Evolutionary conservation across 768 basidiomycete species (phyloP), one percentile per base, ranked within the genome.

Genomic region (Ephemerocybe angulata): DNA sequence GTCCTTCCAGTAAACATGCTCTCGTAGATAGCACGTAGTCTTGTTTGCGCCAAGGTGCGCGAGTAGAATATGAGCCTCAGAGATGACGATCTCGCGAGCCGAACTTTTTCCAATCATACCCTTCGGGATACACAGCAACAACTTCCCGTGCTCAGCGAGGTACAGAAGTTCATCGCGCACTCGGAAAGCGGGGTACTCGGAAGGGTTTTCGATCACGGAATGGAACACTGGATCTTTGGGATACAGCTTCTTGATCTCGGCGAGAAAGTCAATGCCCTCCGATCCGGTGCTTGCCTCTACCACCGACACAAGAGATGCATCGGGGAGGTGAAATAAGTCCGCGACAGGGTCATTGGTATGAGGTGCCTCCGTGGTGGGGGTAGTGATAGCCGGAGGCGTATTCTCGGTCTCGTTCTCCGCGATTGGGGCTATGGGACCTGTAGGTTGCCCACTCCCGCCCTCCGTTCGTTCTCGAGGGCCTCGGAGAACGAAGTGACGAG

Each of bases 11-110:
- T 42, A 59, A 2, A 56, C 54, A 38, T 48, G 44, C 3, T 53
- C 58, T 19, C 51, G 47, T 1, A 68, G 1, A 43, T 68, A 68
- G 2, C 19, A 46, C 1, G 61, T 43, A 21, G 74, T 77, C 47
- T 79, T 79, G 3, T 17, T 15, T 0, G 61, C 19, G 4, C 77
- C 72, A 0, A 78, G 51, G 50, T 78, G 77, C 0, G 74, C 75
- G 6, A 77, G 52, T 0, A 78, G 4, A 0, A 69, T 72, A 40
- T 78, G 76, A 0, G 74, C 74, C 29, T 76, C 72, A 0, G 63
- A 58, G 0, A 78, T 77, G 0, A 77, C 24, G 0, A 69, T 55
- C 48, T 76, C 74, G 0, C 68, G 53, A 0, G 70, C 31, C 0
- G 42, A 57, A 15, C 62, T 28, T 1, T 56, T 62, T 4, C 55